phyloP scores from a whole-genome alignment of 179 eudicot genomes.

The Beta macrorhiza region DNA sequence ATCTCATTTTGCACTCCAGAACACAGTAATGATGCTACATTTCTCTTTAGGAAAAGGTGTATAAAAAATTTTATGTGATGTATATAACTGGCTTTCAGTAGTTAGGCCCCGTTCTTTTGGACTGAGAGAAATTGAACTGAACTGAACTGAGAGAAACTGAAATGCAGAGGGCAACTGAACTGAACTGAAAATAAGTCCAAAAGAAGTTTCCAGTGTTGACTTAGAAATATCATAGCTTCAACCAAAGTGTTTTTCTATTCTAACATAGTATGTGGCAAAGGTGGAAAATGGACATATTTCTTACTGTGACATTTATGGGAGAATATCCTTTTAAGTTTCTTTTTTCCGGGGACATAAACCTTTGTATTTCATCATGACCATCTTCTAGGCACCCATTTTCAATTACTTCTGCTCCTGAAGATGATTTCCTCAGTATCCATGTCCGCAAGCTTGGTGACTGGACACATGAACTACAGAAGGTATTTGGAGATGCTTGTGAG shows the following conservation, averaged over 20 bases:
- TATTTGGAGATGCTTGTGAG: constrained; percentile 74
- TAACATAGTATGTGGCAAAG: neutral
- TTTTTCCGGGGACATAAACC: neutral
- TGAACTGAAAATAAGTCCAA: no score
- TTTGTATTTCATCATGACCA: neutral
- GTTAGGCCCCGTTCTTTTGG: neutral
- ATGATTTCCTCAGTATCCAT: constrained; percentile 86
- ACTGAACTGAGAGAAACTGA: no score
- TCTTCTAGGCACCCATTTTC: constrained; percentile 95
- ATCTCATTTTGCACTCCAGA: neutral
- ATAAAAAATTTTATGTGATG: neutral
- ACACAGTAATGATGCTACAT: neutral
- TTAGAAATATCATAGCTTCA: neutral
- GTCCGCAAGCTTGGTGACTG: constrained; percentile 87
- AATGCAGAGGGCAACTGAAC: no score
- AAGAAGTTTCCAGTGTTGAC: neutral
- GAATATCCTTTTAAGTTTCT: neutral
- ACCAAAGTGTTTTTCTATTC: neutral
- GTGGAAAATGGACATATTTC: neutral
- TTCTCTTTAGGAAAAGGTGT: neutral
- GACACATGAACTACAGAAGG: constrained; percentile 79
- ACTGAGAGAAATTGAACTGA: no score
- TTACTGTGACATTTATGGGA: neutral
- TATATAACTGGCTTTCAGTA: neutral
- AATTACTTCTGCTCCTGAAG: constrained; percentile 93